Base-by-base conservation (phyloP, 2,329 filamentous ascomycete genomes). In the Fusarium cyanostomum region DNA sequence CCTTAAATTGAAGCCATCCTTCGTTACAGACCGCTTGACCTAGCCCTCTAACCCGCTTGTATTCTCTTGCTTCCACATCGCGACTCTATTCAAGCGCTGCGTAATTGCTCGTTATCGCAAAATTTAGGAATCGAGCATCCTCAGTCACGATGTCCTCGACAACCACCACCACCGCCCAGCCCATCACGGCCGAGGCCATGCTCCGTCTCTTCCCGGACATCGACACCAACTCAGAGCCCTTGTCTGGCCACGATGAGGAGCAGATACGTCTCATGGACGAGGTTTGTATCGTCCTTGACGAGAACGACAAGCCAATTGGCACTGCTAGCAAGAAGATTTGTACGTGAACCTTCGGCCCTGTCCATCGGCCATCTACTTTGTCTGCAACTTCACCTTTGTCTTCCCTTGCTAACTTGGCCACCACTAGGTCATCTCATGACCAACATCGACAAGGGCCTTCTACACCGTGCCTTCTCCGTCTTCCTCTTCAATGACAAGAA, bases 241-340 rank as follows among this genome's bases (percentile, higher is more conserved):
- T 98, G 39, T 90, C 90, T 54, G 95, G 94, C 48, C 96, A 98
- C 81, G 94, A 98, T 81, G 94, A 92, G 77, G 94, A 98, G 82
- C 95, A 99, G 81, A 97, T 97, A 72, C 89, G 94, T 46, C 81
- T 99, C 72, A 99, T 99, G 95, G 94, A 99, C 73, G 95, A 98
- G 82, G 91, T 97, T 45, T 99, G 95, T 84, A 98, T 99, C 75
- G 95, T 99, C 15, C 82, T 96, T 42, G 94, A 98, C 78, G 89
- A 96, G 72, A 86, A 98, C 72, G 95, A 98, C 77, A 82, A 87
- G 71, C 94, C 94, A 27, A 97, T 99, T 77, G 95, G 95, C 64
- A 97, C 92, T 68, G 94, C 92, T 48, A 97, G 92, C 88, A 98
- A 99, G 86, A 99, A 99, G 83, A 87, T 92, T 53, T 99, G 95